A percentile compares a stretch with the other conserved stretches of the same genome.
Conservation (phyloP, 768 basidiomycete species). For the Lactarius hengduanensis region DNA sequence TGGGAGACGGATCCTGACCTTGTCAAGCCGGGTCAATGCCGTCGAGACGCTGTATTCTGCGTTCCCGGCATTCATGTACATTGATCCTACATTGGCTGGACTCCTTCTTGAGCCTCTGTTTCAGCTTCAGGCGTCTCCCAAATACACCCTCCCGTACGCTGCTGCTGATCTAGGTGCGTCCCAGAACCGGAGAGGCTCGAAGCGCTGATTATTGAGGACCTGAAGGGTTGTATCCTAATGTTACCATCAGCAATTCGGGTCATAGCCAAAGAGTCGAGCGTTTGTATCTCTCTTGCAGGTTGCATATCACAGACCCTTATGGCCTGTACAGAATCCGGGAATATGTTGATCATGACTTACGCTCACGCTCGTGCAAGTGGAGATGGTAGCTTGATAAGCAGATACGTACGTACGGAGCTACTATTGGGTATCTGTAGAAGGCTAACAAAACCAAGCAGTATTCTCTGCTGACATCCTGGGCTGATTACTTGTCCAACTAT, state of each 20-base stretch:
- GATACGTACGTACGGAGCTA: constrained; percentile 24
- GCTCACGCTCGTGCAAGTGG: constrained; percentile 33
- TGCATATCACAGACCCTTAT: background rate
- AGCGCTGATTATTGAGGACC: background rate
- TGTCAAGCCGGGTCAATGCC: constrained; percentile 38
- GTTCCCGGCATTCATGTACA: constrained; percentile 53
- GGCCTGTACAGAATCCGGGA: constrained; percentile 32
- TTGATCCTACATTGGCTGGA: constrained; percentile 49
- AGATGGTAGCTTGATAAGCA: constrained; percentile 31
- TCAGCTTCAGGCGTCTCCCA: constrained; percentile 22
- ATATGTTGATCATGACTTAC: constrained; percentile 39
- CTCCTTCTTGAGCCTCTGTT: constrained; percentile 31
- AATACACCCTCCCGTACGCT: constrained; percentile 26
- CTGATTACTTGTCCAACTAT: constrained; percentile 35
- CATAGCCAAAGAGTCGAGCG: constrained; percentile 20
- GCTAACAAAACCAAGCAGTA: constrained; percentile 25
- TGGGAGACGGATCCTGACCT: constrained; percentile 3
- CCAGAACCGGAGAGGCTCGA: too few relatives aligned
- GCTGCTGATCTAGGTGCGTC: constrained; percentile 29
- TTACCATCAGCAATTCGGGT: background rate
- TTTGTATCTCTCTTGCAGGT: background rate
- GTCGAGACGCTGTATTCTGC: constrained; percentile 56
- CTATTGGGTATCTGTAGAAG: background rate
- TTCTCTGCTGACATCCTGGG: constrained; percentile 35
- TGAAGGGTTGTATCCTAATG: constrained; percentile 21